Evolutionary conservation across 148 eudicot species (phyloP), one percentile per base, ranked within the genome.

Genomic region (Cornus kousa): DNA sequence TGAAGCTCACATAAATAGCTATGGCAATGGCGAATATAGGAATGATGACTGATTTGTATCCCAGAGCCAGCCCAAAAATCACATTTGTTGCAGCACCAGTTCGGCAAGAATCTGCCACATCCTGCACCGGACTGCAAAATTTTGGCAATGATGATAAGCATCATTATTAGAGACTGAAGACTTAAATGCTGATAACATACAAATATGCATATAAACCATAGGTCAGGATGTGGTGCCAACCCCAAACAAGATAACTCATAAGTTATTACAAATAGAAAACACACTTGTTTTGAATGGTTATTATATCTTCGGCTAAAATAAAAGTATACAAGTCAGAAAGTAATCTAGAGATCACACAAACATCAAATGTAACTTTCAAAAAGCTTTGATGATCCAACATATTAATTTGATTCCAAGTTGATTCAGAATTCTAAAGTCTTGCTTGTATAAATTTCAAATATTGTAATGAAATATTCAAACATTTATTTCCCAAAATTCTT

Each of bases 51-150:
- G 83, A 81, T 62, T 81, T 81, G 79, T 81, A 81, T 24, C 79
- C 83, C 31, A 81, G 68, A 1, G 83, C 83, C 73, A 81, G 24
- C 0, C 79, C 83, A 50, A 81, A 81, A 28, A 80, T 80, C 62
- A 80, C 83, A 68, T 80, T 80, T n/a, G 83, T 80, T 3, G 83
- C 82, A 0, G 82, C 82, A 67, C 82, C 82, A 19, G 82, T 80
- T 48, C 79, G 71, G 64, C 82, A 80, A 35, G 82, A 68, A 70
- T 80, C 82, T 0, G 79, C 82, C 57, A 81, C 83, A 70, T 81
- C 83, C 37, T 48, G 83, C 59, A 81, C 79, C 14, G 83, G 83
- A 50, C 83, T 80, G 71, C 70, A 65, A 43, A 64, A 65, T 14
- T 76, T 62, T 43, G 40, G 14, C 39, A 62, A 62, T 19, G 66